Evolutionary conservation across 2,329 filamentous ascomycete species (phyloP).

Genomic region (Epichloe gansuensis): DNA sequence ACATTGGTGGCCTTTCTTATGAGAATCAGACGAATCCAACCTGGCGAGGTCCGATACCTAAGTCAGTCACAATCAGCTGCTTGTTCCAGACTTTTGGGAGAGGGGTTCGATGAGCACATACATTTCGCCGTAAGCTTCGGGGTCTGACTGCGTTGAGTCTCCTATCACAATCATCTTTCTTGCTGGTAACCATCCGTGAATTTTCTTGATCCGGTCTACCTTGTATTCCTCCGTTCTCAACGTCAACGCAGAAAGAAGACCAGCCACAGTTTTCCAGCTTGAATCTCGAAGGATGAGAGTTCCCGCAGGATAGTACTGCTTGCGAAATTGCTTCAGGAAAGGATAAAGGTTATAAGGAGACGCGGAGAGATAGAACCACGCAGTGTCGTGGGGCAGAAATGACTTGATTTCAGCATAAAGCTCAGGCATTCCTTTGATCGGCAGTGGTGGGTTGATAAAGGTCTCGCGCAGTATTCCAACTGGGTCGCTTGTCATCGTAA

Average conservation of each 20-base stretch:
- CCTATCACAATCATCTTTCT: constrained; percentile 74
- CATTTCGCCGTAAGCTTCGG: constrained; percentile 77
- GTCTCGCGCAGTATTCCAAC: constrained; percentile 72
- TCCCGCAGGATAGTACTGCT: constrained; percentile 58
- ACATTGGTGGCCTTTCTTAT: constrained; percentile 76
- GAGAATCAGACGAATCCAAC: constrained; percentile 72
- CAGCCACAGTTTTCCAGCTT: constrained; percentile 72
- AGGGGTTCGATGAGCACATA: constrained; percentile 27
- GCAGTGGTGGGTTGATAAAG: constrained; percentile 61
- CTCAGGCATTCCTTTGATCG: constrained; percentile 71
- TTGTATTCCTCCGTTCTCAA: constrained; percentile 80
- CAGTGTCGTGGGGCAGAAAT: constrained; percentile 41
- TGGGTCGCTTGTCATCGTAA: constrained; percentile 69
- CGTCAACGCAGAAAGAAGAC: constrained; percentile 67
- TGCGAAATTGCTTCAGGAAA: constrained; percentile 65
- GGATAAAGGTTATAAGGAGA: constrained; percentile 92
- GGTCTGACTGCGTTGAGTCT: constrained; percentile 84
- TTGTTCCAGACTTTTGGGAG: background rate
- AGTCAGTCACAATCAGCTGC: constrained; percentile 3
- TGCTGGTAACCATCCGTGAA: constrained; percentile 66
- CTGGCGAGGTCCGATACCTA: constrained; percentile 50
- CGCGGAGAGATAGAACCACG: constrained; percentile 88
- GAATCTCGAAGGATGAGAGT: constrained; percentile 76
- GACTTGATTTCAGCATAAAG: constrained; percentile 57
- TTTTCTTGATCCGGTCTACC: constrained; percentile 61